These are phyloP conservation scores for Starmera stellimalicola DNA, from an alignment of 1,139 yeast species.

Conservation along the genomic window DNA sequence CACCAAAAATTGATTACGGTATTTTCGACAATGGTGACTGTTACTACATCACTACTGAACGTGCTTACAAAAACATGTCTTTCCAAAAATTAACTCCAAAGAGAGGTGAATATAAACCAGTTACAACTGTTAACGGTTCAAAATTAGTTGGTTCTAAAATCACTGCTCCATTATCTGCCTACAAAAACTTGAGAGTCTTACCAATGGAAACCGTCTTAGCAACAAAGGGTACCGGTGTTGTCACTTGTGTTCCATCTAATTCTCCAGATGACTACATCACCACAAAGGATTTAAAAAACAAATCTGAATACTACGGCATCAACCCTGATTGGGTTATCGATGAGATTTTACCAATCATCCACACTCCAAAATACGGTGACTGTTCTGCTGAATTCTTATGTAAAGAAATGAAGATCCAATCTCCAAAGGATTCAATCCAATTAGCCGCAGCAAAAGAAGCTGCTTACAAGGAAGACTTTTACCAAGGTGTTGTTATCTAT, in stretches of 20 bases:
- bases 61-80: conserved; percentile 98
- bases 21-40: conserved; percentile 80
- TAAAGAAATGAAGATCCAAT: conserved; percentile 80
- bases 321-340: conserved; percentile 79
- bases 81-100: conserved; percentile 87
- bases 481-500: conserved; percentile 71
- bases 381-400: conserved; percentile 80
- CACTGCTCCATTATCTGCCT: conserved; percentile 71
- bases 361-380: conserved; percentile 82
- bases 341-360: conserved; percentile 65
- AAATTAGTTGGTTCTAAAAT: conserved; percentile 79
- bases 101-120: conserved; percentile 69
- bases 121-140: conserved; percentile 56
- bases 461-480: conserved; percentile 95
- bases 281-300: conserved; percentile 70
- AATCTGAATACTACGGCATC: conserved; percentile 85
- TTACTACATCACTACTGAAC: conserved; percentile 81
- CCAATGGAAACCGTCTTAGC: conserved; percentile 98
- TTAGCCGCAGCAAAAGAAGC: conserved; percentile 89
- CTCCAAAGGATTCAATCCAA: conserved; percentile 85
- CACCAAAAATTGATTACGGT: conserved; percentile 91
- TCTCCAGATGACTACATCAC: conserved; percentile 97
- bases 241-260: conserved; percentile 96
- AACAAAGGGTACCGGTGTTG: conserved; percentile 97
- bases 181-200: conserved; percentile 67